Evolutionary conservation across 768 basidiomycete genomes (phyloP).

Genomic region (Tricholoma furcatifolium): DNA sequence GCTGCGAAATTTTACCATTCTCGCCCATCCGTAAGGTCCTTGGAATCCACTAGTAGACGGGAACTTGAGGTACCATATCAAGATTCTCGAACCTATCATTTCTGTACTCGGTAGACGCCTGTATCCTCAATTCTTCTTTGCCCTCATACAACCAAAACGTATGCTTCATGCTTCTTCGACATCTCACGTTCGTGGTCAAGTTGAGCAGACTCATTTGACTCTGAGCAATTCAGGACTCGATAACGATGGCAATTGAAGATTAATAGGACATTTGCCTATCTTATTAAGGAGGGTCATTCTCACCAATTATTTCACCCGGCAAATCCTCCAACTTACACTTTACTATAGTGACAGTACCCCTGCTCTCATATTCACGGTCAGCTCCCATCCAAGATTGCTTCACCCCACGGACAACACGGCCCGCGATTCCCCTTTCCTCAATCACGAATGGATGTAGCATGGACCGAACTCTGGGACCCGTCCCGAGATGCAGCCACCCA

Average conservation of each 20-base stretch:
- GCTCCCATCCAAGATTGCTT: conserved; percentile 3
- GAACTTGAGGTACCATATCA: too few relatives aligned
- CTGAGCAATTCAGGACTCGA: too few relatives aligned
- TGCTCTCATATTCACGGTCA: not conserved
- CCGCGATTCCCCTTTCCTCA: not conserved
- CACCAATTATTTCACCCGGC: conserved; percentile 1
- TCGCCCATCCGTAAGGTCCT: conserved; percentile 7
- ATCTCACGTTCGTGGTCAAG: too few relatives aligned
- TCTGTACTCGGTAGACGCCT: too few relatives aligned
- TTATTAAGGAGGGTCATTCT: not conserved
- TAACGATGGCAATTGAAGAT: too few relatives aligned
- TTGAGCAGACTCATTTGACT: too few relatives aligned
- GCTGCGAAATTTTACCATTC: conserved; percentile 5
- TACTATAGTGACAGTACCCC: not conserved
- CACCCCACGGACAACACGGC: not conserved
- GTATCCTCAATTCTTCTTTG: too few relatives aligned
- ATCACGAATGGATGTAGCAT: not conserved
- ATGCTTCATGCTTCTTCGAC: too few relatives aligned
- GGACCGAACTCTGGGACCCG: not conserved
- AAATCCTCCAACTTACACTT: conserved; percentile 1
- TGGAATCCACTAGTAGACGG: not conserved
- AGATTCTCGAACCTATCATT: too few relatives aligned
- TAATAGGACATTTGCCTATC: too few relatives aligned
- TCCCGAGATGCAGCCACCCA: not conserved
- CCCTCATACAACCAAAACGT: too few relatives aligned